These are phyloP conservation scores for Ogataea henricii DNA, from an alignment of 805 yeast genomes.

Conservation along the genomic window DNA sequence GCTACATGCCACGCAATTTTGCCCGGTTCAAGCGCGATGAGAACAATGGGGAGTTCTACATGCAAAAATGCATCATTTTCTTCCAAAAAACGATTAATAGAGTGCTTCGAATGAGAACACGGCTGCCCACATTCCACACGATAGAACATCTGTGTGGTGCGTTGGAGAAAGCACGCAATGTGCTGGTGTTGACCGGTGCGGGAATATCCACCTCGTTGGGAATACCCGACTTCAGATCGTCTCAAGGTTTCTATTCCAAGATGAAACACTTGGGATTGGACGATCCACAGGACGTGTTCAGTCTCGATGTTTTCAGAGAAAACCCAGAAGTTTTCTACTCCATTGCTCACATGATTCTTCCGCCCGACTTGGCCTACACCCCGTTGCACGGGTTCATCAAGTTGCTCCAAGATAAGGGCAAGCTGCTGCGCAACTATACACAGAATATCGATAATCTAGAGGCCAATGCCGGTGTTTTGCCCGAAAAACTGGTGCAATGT, in stretches of 20 bases:
- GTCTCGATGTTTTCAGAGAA: slow-evolving; percentile 63
- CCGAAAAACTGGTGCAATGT: slow-evolving; percentile 77
- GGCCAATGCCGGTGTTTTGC: slow-evolving; percentile 70
- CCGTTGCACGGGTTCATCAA: slow-evolving; percentile 83
- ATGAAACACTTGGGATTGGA: slow-evolving; percentile 66
- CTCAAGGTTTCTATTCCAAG: slow-evolving; percentile 78
- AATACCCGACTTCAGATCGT: slow-evolving; percentile 89
- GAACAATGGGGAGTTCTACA: slow-evolving; percentile 15
- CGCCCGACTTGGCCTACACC: slow-evolving; percentile 65
- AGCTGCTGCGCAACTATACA: slow-evolving; percentile 80
- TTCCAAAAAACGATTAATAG: slow-evolving; percentile 66
- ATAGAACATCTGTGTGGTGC: slow-evolving; percentile 59
- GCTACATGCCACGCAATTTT: slow-evolving; percentile 43
- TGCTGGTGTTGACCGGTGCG: slow-evolving; percentile 86
- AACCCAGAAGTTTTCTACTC: slow-evolving; percentile 83
- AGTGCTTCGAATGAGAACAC: slow-evolving; percentile 56
- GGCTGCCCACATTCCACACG: slow-evolving; percentile 55
- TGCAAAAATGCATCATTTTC: slow-evolving; percentile 42
- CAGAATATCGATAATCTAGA: slow-evolving; percentile 91
- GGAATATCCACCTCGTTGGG: slow-evolving; percentile 90
- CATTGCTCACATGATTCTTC: slow-evolving; percentile 83
- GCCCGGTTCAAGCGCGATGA: slow-evolving; percentile 15
- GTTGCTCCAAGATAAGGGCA: slow-evolving; percentile 71
- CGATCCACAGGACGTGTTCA: slow-evolving; percentile 92
- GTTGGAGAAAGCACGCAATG: slow-evolving; percentile 55